Evolutionary conservation across 208 protist species (phyloP).

Genomic region (Leishmania arabica): DNA sequence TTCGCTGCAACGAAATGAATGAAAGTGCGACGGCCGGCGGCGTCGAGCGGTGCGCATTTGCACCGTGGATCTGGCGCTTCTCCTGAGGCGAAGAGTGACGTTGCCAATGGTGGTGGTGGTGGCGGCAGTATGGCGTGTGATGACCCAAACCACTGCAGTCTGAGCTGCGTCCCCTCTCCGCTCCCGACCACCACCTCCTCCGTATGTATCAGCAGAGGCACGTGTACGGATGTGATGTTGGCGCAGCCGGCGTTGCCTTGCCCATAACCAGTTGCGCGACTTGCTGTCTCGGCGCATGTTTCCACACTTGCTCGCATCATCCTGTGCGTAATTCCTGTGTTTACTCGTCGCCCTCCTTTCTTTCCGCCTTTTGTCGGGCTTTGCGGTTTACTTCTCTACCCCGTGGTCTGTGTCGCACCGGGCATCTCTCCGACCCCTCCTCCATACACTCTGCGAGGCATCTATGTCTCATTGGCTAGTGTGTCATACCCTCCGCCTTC

Average conservation of each 20-base stretch:
- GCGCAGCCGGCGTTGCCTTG: background rate
- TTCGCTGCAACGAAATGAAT: background rate
- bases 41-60: background rate
- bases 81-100: background rate
- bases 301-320: background rate
- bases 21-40: background rate
- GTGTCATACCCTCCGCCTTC: background rate
- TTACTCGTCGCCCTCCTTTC: background rate
- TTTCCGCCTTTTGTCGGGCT: background rate
- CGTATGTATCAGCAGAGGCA: background rate
- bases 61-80: background rate
- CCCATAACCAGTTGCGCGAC: background rate
- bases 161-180: background rate
- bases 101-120: background rate
- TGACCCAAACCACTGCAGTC: background rate
- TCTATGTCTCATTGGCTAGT: conserved; percentile 1
- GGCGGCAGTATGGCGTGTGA: background rate
- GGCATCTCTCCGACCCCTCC: background rate
- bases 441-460: background rate
- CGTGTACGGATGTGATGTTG: background rate
- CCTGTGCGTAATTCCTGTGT: background rate
- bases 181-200: background rate
- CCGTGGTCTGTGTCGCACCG: background rate
- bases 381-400: background rate
- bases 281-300: background rate